Evolutionary conservation across 768 basidiomycete species (phyloP).

Genomic region (Kwoniella europaea): DNA sequence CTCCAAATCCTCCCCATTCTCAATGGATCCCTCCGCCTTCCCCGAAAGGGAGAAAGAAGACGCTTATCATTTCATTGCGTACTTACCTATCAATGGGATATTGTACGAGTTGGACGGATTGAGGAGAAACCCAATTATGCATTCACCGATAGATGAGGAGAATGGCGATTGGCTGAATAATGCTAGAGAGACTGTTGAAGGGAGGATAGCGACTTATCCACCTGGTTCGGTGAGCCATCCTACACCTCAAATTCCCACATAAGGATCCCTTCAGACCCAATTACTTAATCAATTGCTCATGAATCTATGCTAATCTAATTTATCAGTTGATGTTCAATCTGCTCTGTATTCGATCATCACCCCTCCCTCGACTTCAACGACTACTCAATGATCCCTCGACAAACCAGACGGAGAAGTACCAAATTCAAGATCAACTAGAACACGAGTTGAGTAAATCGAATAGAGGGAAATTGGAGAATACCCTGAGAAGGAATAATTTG

Average conservation of each 20-base stretch:
- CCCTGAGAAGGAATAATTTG: conserved; percentile 52
- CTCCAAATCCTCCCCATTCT: conserved; percentile 85
- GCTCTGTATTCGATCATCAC: conserved; percentile 81
- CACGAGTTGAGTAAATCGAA: conserved; percentile 44
- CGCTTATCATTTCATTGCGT: conserved; percentile 96
- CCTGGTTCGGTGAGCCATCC: conserved; percentile 71
- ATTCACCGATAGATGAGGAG: conserved; percentile 69
- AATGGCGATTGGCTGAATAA: conserved; percentile 81
- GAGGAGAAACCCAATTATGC: conserved; percentile 75
- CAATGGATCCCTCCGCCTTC: conserved; percentile 75
- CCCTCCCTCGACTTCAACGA: conserved; percentile 70
- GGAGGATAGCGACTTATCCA: conserved; percentile 88
- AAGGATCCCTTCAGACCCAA: background rate
- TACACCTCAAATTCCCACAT: no score
- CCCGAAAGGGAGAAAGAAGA: conserved; percentile 70
- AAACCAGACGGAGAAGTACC: conserved; percentile 22
- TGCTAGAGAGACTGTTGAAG: conserved; percentile 84
- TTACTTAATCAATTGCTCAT: background rate
- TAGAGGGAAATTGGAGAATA: conserved; percentile 48
- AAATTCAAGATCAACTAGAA: conserved; percentile 40
- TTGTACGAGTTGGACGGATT: conserved; percentile 95
- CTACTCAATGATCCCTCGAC: conserved; percentile 62
- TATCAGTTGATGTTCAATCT: conserved; percentile 89
- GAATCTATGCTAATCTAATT: background rate
- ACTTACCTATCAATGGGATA: conserved; percentile 78